phyloP scores from a whole-genome alignment of 2,329 filamentous ascomycete species.

The Berkeleyomyces rouxiae region DNA sequence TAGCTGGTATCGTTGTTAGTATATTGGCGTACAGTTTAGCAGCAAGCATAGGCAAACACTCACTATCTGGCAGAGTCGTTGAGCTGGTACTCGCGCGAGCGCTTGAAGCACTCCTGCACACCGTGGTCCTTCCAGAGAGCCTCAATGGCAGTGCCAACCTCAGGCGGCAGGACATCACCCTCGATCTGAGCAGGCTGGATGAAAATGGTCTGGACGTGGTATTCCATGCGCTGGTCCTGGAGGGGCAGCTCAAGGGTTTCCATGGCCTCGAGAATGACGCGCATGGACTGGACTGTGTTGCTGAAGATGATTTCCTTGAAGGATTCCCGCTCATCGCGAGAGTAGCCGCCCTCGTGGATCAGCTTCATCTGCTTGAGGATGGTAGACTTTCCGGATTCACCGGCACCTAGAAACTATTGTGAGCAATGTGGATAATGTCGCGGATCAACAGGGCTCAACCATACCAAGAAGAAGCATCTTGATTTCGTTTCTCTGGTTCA shows the following conservation, averaged over 20 bases:
- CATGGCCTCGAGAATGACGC: conserved; percentile 53
- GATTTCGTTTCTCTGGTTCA: conserved; percentile 98
- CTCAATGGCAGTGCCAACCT: conserved; percentile 85
- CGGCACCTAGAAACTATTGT: conserved; percentile 43
- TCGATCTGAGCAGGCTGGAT: conserved; percentile 97
- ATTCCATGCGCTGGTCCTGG: conserved; percentile 83
- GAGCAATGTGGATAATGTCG: background rate
- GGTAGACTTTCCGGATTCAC: conserved; percentile 86
- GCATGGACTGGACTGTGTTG: conserved; percentile 55
- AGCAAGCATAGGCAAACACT: conserved; percentile 23
- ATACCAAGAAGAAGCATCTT: conserved; percentile 97
- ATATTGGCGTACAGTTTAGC: background rate
- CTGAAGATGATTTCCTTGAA: conserved; percentile 59
- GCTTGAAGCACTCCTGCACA: conserved; percentile 88
- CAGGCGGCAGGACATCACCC: conserved; percentile 81
- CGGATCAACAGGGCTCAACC: conserved; percentile 12
- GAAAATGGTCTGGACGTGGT: conserved; percentile 96
- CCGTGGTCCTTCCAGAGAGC: conserved; percentile 84
- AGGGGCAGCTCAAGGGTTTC: conserved; percentile 61
- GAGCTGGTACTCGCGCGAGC: conserved; percentile 87
- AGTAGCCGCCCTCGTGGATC: conserved; percentile 97
- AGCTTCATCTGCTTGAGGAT: conserved; percentile 99
- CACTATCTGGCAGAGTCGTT: conserved; percentile 96
- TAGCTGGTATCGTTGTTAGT: conserved; percentile 45
- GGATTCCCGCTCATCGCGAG: conserved; percentile 62